Percentiles rank a stretch among this genome's conserved stretches.
Evolutionary conservation across 1,139 yeast genomes (phyloP).

Genomic region (Pichia sp.): DNA sequence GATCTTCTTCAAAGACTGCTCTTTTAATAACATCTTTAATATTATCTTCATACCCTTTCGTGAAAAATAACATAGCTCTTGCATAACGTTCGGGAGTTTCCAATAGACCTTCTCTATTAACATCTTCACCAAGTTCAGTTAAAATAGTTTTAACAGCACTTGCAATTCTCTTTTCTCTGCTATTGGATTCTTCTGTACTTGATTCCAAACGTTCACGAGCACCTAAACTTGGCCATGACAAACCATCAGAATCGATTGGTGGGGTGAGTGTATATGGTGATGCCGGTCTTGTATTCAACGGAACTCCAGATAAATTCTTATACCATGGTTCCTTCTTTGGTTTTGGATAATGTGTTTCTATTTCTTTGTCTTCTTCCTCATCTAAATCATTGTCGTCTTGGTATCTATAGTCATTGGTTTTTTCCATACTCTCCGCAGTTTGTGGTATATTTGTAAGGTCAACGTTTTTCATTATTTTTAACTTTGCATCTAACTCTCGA

Average conservation of each 20-base stretch:
- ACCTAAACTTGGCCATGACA: slow-evolving; percentile 93
- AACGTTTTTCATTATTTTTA: slow-evolving; percentile 5
- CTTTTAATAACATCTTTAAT: slow-evolving; percentile 84
- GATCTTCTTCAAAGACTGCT: slow-evolving; percentile 97
- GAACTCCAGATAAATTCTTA: slow-evolving; percentile 28
- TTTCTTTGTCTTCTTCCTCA: slow-evolving; percentile 1
- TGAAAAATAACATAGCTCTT: slow-evolving; percentile 89
- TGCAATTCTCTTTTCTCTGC: slow-evolving; percentile 70
- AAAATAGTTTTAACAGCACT: slow-evolving; percentile 78
- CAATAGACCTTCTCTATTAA: slow-evolving; percentile 76
- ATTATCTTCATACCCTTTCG: slow-evolving; percentile 94
- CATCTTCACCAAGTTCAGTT: slow-evolving; percentile 87
- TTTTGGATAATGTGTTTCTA: slow-evolving; percentile 20
- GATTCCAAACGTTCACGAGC: slow-evolving; percentile 70
- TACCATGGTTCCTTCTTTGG: slow-evolving; percentile 30
- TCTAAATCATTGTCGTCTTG: slow-evolving; percentile 8
- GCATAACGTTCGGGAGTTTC: slow-evolving; percentile 97
- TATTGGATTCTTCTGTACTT: slow-evolving; percentile 51
- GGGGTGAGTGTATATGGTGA: slow-evolving; percentile 79
- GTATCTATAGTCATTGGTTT: slow-evolving; percentile 3
- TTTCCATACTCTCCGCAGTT: neutral
- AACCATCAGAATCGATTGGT: slow-evolving; percentile 83
- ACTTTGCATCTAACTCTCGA: slow-evolving; percentile 15
- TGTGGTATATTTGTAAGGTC: neutral
- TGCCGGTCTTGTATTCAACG: slow-evolving; percentile 71